These are phyloP conservation scores for Tuber brumale DNA, from an alignment of 495 filamentous ascomycete species.

Conservation along the genomic window DNA sequence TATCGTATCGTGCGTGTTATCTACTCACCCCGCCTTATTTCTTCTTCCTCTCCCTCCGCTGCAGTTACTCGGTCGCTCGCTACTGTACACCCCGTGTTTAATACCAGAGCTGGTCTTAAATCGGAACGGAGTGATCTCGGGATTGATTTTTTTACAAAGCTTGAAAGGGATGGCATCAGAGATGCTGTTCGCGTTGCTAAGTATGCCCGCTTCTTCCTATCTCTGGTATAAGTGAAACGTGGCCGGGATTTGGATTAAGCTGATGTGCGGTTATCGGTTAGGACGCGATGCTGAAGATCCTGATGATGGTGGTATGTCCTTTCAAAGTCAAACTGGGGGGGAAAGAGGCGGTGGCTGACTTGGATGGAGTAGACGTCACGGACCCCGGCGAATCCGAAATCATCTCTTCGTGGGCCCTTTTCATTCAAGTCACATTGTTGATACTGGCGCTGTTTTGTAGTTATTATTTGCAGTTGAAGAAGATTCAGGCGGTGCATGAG, in stretches of 20 bases:
- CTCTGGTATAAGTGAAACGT: constrained; percentile 1
- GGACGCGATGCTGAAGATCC: constrained; percentile 39
- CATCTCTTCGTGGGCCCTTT: constrained; percentile 89
- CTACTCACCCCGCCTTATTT: not conserved
- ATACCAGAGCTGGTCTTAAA: not conserved
- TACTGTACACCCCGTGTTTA: not conserved
- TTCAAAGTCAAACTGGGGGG: not conserved
- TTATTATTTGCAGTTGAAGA: constrained; percentile 89
- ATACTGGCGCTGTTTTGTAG: constrained; percentile 93
- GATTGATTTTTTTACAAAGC: not conserved
- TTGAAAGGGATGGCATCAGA: constrained; percentile 28
- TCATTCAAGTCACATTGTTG: constrained; percentile 88
- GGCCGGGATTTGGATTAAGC: constrained; percentile 13
- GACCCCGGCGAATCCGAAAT: constrained; percentile 72
- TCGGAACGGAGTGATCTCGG: not conserved
- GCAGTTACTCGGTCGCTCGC: not conserved
- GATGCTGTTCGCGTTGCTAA: constrained; percentile 36
- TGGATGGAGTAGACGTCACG: constrained; percentile 23
- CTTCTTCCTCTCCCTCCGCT: not conserved
- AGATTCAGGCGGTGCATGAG: constrained; percentile 94
- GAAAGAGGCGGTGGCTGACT: constrained; percentile 14
- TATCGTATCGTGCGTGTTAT: not conserved
- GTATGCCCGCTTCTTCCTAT: constrained; percentile 15
- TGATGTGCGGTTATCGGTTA: constrained; percentile 10
- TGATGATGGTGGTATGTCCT: constrained; percentile 35